Evolutionary conservation across 129 eudicot genomes (phyloP).

Genomic region (Flaveria bidentis): DNA sequence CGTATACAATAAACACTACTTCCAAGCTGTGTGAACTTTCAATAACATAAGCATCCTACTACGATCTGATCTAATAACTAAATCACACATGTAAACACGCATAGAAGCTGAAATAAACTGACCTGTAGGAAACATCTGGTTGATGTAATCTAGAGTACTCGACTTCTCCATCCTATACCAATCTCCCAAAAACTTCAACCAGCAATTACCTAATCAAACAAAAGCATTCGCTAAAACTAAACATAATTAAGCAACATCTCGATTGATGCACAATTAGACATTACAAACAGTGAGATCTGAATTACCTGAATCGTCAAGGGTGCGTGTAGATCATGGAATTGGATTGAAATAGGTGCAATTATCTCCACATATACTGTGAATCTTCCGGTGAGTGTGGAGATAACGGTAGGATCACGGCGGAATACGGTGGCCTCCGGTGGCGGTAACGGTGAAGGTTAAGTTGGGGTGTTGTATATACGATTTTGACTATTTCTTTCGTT

Average conservation of each 20-base stretch:
- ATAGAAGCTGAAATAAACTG: slow-evolving; percentile 7
- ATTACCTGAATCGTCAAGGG: slow-evolving; percentile 26
- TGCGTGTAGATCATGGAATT: slow-evolving; percentile 27
- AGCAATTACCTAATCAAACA: slow-evolving; percentile 33
- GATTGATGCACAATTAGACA: slow-evolving; percentile 26
- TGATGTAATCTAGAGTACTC: slow-evolving; percentile 88
- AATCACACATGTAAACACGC: slow-evolving; percentile 7
- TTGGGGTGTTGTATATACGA: slow-evolving; percentile 22
- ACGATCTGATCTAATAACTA: slow-evolving; percentile 27
- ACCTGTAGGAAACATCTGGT: slow-evolving; percentile 99
- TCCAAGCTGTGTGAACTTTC: neutral
- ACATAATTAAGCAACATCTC: slow-evolving; percentile 5
- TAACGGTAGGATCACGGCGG: slow-evolving; percentile 19
- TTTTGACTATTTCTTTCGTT: slow-evolving; percentile 30
- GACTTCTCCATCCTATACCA: slow-evolving; percentile 63
- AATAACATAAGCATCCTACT: slow-evolving; percentile 11
- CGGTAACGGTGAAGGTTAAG: slow-evolving; percentile 33
- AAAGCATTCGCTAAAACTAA: slow-evolving; percentile 6
- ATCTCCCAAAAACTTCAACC: slow-evolving; percentile 18
- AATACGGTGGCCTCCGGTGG: slow-evolving; percentile 16
- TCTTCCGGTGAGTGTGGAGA: slow-evolving; percentile 21
- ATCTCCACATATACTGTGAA: neutral
- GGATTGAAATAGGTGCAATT: neutral
- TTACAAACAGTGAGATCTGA: slow-evolving; percentile 33
- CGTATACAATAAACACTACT: slow-evolving; percentile 9